Evolutionary conservation across 2,329 filamentous ascomycete genomes (phyloP), one percentile per base, ranked within the genome.

Genomic region (Alternaria tenuissima): DNA sequence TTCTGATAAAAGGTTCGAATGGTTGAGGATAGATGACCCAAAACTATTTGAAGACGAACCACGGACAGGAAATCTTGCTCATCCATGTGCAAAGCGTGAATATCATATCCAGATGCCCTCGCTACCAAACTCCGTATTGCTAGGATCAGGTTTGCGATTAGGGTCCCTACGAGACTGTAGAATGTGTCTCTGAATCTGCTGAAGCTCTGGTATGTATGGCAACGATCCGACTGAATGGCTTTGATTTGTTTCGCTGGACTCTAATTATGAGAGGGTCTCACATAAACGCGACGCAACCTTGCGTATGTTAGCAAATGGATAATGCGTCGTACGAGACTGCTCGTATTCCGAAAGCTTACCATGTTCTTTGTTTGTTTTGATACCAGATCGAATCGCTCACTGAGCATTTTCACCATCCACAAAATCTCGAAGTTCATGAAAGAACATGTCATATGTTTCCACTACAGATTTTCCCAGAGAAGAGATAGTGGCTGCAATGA

Each of bases 161-260:
- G 5, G 2, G 14, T 16, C 32, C 1, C 12, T 5, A 24, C 24
- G 24, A 24, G 0, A 24, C 0, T 24, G 24, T 24, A 2, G 24
- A 24, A 24, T 24, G 1, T 24, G 6, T 24, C 24, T 24, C 7
- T 24, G 7, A 1, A 1, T 2, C 24, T 24, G 24, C 24, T 24
- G 24, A 24, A 24, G 24, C 0, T 24, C 0, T 24, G 24, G 0
- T 24, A 0, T 24, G 1, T 7, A 2, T 2, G 24, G 24, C 0
- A 24, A 24, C 7, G 24, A 24, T 24, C 24, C 0, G 24, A 24
- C 7, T 7, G 7, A 24, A 24, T 0, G 1, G 0, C 0, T 24
- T 24, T 24, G 24, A 1, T 1, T 24, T 7, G 24, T 24, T 24
- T 7, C 7, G 24, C 7, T 24, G 24, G 24, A 24, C 0, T 2